phyloP scores from a whole-genome alignment of 202 grass and related monocot genomes.

The Bolboschoenoplectus hybrid region DNA sequence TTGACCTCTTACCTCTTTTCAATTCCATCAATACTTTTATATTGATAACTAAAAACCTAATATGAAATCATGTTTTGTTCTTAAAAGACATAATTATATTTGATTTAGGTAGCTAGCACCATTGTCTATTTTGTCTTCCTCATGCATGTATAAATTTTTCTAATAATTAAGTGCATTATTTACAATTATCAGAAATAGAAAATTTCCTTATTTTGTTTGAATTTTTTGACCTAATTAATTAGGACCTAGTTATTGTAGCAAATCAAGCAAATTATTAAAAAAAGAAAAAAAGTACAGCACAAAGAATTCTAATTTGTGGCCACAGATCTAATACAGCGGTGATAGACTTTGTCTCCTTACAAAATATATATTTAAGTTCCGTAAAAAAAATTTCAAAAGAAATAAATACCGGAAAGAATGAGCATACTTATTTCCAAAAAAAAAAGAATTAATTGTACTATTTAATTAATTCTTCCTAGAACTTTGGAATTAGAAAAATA shows the following conservation, averaged over 20 bases:
- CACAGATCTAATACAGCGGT: too few relatives aligned
- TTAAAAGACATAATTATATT: not conserved
- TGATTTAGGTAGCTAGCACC: not conserved
- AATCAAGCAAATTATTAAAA: not conserved
- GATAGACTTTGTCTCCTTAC: too few relatives aligned
- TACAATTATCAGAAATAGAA: too few relatives aligned
- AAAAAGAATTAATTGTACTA: not conserved
- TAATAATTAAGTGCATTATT: not conserved
- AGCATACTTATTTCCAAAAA: not conserved
- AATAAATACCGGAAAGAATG: too few relatives aligned
- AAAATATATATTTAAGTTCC: too few relatives aligned
- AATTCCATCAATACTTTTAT: not conserved
- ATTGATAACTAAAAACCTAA: not conserved
- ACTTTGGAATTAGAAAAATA: not conserved
- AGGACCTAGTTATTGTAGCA: not conserved
- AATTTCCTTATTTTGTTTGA: too few relatives aligned
- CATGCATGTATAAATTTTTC: not conserved
- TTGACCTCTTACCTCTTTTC: not conserved
- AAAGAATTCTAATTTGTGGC: not conserved
- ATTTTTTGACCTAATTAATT: too few relatives aligned
- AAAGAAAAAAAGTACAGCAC: not conserved
- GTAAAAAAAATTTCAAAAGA: too few relatives aligned
- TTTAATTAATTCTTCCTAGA: not conserved
- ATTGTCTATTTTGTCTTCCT: not conserved
- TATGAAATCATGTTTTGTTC: not conserved